Evolutionary conservation across 208 protist genomes (phyloP), one percentile per base, ranked within the genome.

Genomic region (Trypanosoma grayi): DNA sequence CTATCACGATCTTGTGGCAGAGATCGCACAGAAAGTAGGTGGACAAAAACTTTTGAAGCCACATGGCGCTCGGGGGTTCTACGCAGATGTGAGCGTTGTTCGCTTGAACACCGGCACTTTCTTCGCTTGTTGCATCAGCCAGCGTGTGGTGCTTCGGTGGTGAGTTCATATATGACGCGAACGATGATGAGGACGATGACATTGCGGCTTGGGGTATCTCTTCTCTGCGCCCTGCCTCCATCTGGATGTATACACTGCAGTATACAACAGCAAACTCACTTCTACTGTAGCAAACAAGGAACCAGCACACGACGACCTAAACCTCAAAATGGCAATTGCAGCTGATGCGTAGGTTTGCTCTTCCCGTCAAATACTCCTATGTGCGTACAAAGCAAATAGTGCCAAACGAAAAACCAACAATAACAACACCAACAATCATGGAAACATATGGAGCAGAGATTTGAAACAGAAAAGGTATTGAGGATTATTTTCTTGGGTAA

Each of bases 1-100:
- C 77, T 8, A 56, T 57, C 2, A 66, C 66, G 4, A 82, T 53
- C 40, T 82, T 78, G 27, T 52, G 53, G 52, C 85, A 92, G 27
- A 79, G 24, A 11, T 59, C 55, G 60, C 85, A 92, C 8, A 52
- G 46, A 55, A 87, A 77, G 53, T 72, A 76, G 10, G 34, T 60
- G n/a, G 75, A 56, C 13, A 75, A 54, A 48, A 92, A 61, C 7
- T 67, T 41, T 33, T 69, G 45, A 11, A 70, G 33, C 48, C 78
- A 82, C 22, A 34, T 45, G 0, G 31, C 24, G 20, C 20, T 54
- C 16, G 65, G 65, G 39, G 20, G 37, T 2, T 51, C 41, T 18
- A 54, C 8, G 3, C 33, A 31, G 20, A 30, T 5, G n/a, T 13
- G 2, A 20, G 24, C 18, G 39, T 2, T 3, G 22, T 25, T 43